Evolutionary conservation across 2,329 filamentous ascomycete genomes (phyloP).

Genomic region (Diplodia scrobiculata): DNA sequence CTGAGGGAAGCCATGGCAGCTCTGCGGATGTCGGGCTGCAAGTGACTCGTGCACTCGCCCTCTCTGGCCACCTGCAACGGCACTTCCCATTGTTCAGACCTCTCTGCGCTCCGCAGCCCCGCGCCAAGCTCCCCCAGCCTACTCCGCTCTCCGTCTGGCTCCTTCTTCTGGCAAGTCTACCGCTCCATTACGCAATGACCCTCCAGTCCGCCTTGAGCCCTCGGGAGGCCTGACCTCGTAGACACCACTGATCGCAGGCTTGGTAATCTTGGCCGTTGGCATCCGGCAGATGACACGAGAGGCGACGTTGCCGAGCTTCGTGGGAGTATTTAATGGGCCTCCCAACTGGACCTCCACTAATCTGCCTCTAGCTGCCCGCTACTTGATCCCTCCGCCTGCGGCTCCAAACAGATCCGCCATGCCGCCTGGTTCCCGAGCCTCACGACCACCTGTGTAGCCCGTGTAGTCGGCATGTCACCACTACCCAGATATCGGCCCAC

Average conservation of each 20-base stretch:
- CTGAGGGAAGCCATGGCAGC: not conserved
- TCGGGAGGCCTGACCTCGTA: not conserved
- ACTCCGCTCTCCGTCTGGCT: not conserved
- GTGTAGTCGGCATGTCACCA: not conserved
- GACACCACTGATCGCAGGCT: not conserved
- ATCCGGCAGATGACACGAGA: not conserved
- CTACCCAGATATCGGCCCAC: not conserved
- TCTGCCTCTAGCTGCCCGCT: not conserved
- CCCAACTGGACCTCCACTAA: conserved; percentile 18
- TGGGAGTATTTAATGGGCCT: conserved; percentile 8
- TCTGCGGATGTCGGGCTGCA: not conserved
- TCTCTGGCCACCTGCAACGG: not conserved
- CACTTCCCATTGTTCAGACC: not conserved
- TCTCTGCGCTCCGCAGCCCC: conserved; percentile 3
- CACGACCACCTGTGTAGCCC: not conserved
- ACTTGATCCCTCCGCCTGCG: not conserved
- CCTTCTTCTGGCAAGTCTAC: not conserved
- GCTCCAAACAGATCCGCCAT: not conserved
- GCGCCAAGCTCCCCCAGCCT: conserved; percentile 19
- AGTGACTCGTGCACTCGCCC: not conserved
- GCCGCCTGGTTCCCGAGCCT: not conserved
- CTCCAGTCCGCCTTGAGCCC: not conserved
- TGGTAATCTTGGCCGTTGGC: conserved; percentile 7
- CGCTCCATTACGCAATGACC: not conserved
- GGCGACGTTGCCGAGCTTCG: not conserved